Evolutionary conservation across 768 basidiomycete species (phyloP).

Genomic region (Psilocybe cyanescens): DNA sequence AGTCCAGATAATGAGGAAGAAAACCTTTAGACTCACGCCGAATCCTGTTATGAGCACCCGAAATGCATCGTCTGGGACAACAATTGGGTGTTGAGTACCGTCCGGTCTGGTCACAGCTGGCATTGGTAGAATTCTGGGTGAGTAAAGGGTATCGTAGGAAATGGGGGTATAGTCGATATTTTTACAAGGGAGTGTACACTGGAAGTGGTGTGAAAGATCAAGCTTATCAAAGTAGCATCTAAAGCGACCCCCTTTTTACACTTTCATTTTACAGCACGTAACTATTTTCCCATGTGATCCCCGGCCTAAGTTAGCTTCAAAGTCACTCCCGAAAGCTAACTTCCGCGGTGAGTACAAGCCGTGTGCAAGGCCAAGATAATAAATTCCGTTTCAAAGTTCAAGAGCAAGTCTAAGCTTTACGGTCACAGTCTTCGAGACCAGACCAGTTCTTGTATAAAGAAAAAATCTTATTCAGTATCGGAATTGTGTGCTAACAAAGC

Average conservation of each 20-base stretch:
- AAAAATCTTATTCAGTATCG: too few species aligned
- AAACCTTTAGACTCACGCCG: constrained; percentile 31
- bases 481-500: too few species aligned
- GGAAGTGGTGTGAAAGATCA: neutral
- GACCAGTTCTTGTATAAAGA: too few species aligned
- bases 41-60: constrained; percentile 42
- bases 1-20: neutral
- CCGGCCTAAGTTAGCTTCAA: neutral
- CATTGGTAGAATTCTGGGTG: constrained; percentile 1
- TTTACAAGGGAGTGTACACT: neutral
- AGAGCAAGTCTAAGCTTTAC: too few species aligned
- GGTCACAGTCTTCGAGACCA: too few species aligned
- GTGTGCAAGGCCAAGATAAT: neutral
- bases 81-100: neutral
- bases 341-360: neutral
- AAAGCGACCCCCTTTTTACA: neutral
- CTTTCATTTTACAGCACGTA: neutral
- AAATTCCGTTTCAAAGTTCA: neutral
- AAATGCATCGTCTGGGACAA: constrained; percentile 26
- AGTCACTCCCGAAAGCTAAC: neutral
- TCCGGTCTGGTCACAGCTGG: constrained; percentile 2
- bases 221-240: neutral
- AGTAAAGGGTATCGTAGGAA: constrained; percentile 1
- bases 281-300: neutral
- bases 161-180: constrained; percentile 2